Conservation (phyloP, 345 rosid genomes). For the Arabidopsis suecica region DNA sequence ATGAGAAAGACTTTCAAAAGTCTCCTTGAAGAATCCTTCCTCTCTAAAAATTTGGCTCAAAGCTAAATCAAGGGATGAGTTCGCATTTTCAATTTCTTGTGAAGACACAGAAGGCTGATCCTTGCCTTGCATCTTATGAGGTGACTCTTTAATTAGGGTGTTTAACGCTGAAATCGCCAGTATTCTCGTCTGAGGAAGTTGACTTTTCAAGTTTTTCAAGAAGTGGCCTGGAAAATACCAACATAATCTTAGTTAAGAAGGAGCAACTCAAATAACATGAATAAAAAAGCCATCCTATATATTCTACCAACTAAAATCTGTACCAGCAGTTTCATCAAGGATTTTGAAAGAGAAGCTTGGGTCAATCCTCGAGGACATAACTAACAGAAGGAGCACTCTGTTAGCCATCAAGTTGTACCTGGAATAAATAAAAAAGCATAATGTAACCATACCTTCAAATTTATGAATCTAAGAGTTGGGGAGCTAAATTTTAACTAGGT, state of each 20-base stretch:
- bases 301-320: slow-evolving; percentile 43
- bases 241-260: slow-evolving; percentile 30
- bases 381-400: slow-evolving; percentile 89
- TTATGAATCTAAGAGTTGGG: slow-evolving; percentile 11
- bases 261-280: slow-evolving; percentile 26
- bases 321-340: slow-evolving; percentile 87
- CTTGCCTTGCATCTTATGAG: slow-evolving; percentile 72
- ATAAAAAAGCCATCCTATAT: slow-evolving; percentile 10
- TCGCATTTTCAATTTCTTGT: slow-evolving; percentile 53
- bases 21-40: slow-evolving; percentile 89
- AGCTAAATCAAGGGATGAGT: slow-evolving; percentile 82
- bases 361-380: slow-evolving; percentile 81
- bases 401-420: slow-evolving; percentile 99
- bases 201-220: slow-evolving; percentile 90
- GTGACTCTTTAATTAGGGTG: slow-evolving; percentile 90
- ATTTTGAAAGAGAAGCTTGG: slow-evolving; percentile 73
- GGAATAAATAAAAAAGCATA: slow-evolving; percentile 31
- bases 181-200: slow-evolving; percentile 98
- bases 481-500: slow-evolving; percentile 29
- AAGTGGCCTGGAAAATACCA: slow-evolving; percentile 75
- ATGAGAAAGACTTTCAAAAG: slow-evolving; percentile 90
- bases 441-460: slow-evolving; percentile 18
- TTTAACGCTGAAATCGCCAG: slow-evolving; percentile 97
- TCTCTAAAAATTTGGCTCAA: slow-evolving; percentile 79
- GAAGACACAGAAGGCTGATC: slow-evolving; percentile 46